phyloP scores from a whole-genome alignment of 2,329 filamentous ascomycete genomes.

The Zymoseptoria ardabiliae region DNA sequence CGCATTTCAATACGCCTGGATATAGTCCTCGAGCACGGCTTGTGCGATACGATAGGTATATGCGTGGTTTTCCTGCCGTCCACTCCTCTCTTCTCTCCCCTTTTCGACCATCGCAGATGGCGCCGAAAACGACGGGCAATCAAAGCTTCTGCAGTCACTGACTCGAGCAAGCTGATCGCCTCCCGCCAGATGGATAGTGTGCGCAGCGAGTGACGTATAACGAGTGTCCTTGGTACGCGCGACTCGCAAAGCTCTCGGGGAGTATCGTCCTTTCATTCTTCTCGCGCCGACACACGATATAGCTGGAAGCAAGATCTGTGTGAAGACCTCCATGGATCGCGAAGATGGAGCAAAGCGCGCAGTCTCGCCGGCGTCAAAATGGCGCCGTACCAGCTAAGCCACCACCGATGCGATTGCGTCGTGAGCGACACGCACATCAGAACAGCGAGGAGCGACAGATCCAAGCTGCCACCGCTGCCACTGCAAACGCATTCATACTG shows the following conservation, averaged over 20 bases:
- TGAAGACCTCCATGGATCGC: slow-evolving; percentile 16
- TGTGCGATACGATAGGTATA: not conserved
- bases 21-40: not conserved
- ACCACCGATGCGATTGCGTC: slow-evolving; percentile 13
- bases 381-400: slow-evolving; percentile 13
- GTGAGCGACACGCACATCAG: slow-evolving; percentile 2
- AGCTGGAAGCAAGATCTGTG: not conserved
- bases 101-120: not conserved
- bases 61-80: not conserved
- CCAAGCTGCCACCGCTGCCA: slow-evolving; percentile 13
- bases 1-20: not conserved
- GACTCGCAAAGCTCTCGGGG: not conserved
- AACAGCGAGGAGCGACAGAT: slow-evolving; percentile 7
- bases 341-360: slow-evolving; percentile 21
- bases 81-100: not conserved
- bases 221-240: not conserved
- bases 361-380: slow-evolving; percentile 19
- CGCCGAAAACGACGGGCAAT: not conserved
- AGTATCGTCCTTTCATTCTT: not conserved
- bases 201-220: not conserved
- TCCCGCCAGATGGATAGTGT: not conserved
- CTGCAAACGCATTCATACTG: slow-evolving; percentile 3
- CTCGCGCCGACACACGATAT: not conserved
- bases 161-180: not conserved
- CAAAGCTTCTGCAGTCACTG: not conserved